Percentiles rank a stretch among this genome's conserved stretches.
Evolutionary conservation across 2,329 filamentous ascomycete genomes (phyloP).

Genomic region (Dactylellina cionopaga): DNA sequence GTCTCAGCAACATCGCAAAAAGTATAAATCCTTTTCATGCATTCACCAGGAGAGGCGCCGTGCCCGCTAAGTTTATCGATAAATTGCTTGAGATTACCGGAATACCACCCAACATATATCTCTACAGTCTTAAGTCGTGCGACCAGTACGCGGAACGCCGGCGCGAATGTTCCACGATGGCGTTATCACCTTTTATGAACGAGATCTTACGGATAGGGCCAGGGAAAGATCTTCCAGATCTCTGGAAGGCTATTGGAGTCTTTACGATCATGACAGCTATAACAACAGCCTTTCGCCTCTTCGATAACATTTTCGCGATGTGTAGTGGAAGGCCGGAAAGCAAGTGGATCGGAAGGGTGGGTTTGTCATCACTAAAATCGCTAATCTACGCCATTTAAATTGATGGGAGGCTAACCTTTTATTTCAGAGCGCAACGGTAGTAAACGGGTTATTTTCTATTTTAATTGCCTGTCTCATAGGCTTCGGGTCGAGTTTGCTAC

Average conservation of each 20-base stretch:
- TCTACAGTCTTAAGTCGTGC: neutral
- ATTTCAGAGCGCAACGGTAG: neutral
- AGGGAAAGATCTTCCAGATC: neutral
- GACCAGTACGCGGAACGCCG: neutral
- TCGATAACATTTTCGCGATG: neutral
- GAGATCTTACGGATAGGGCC: neutral
- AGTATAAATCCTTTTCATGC: too few relatives aligned
- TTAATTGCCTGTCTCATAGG: neutral
- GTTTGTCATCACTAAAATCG: neutral
- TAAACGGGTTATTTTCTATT: neutral
- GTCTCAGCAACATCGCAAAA: too few relatives aligned
- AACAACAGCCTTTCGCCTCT: neutral
- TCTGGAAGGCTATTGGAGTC: neutral
- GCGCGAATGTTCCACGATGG: neutral
- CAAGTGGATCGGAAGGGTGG: neutral
- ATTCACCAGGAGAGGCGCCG: too few relatives aligned
- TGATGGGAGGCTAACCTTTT: too few relatives aligned
- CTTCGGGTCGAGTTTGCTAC: neutral
- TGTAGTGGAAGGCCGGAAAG: neutral
- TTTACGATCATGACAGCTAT: neutral
- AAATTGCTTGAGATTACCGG: neutral
- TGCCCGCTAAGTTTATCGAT: neutral
- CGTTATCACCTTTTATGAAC: constrained; percentile 6
- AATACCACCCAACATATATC: neutral
- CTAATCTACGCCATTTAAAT: too few relatives aligned